Percentiles rank a stretch among this genome's conserved stretches.
Evolutionary conservation across 2,329 filamentous ascomycete genomes (phyloP).

Genomic region (Aspergillus vadensis): DNA sequence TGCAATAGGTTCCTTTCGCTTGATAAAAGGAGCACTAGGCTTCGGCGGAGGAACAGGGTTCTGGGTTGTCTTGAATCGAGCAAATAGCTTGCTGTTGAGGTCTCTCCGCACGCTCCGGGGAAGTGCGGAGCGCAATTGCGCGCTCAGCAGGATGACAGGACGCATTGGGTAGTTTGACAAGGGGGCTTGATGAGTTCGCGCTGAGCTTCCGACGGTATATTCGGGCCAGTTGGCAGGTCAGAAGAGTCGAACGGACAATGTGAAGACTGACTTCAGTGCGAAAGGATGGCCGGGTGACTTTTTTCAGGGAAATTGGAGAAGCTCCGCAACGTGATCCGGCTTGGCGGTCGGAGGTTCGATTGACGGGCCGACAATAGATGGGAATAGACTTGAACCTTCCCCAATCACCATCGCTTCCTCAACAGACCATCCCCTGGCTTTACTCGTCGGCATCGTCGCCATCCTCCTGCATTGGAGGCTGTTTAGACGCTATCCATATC

Average conservation of each 20-base stretch:
- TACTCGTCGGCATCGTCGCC: not conserved
- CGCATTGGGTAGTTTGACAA: conserved; percentile 23
- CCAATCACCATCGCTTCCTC: not conserved
- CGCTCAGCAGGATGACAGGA: conserved; percentile 29
- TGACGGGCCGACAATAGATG: not conserved
- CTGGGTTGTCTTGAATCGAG: conserved; percentile 35
- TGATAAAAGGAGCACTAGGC: conserved; percentile 21
- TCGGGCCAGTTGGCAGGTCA: not conserved
- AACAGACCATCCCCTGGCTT: not conserved
- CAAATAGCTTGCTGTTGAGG: conserved; percentile 29
- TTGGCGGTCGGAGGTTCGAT: conserved; percentile 2
- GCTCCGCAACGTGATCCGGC: conserved; percentile 6
- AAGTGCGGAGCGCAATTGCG: conserved; percentile 33
- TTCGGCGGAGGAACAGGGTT: conserved; percentile 26
- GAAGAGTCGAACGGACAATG: not conserved
- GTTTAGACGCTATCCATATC: not conserved
- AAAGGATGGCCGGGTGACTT: not conserved
- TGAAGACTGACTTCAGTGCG: no score
- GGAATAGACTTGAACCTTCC: not conserved
- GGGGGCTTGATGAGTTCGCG: no score
- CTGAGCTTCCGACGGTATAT: no score
- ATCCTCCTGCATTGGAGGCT: not conserved
- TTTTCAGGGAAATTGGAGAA: not conserved
- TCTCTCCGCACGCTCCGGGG: conserved; percentile 29
- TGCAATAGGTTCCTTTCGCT: conserved; percentile 17